Evolutionary conservation across 2,329 filamentous ascomycete genomes (phyloP).

Genomic region (Phyllosticta citrichinensis): DNA sequence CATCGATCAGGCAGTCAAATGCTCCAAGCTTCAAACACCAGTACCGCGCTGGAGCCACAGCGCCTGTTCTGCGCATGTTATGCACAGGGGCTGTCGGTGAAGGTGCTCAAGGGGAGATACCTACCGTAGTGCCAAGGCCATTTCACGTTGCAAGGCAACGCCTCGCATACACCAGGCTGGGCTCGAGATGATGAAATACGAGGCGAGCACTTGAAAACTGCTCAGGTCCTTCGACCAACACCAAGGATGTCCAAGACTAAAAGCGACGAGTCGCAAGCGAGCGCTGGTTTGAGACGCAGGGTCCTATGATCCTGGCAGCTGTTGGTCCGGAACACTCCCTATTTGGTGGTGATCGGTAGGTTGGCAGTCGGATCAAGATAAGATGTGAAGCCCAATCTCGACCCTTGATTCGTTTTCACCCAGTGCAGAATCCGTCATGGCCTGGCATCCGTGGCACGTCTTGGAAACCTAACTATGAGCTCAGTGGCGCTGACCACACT

Average conservation of each 20-base stretch:
- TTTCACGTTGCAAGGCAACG: neutral
- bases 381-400: neutral
- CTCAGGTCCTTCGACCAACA: neutral
- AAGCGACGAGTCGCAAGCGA: neutral
- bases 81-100: neutral
- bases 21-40: neutral
- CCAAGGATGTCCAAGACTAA: neutral
- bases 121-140: neutral
- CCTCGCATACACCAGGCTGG: neutral
- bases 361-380: neutral
- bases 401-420: neutral
- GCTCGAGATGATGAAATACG: neutral
- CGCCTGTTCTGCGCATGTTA: neutral
- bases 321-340: neutral
- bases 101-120: neutral
- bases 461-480: neutral
- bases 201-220: neutral
- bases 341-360: neutral
- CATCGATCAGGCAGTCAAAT: neutral
- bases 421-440: neutral
- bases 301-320: neutral
- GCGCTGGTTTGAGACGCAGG: neutral
- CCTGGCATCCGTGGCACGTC: neutral
- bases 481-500: neutral
- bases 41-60: neutral